Base-by-base conservation (phyloP, 23 red algal species). In the Rhodosorus marinus region DNA sequence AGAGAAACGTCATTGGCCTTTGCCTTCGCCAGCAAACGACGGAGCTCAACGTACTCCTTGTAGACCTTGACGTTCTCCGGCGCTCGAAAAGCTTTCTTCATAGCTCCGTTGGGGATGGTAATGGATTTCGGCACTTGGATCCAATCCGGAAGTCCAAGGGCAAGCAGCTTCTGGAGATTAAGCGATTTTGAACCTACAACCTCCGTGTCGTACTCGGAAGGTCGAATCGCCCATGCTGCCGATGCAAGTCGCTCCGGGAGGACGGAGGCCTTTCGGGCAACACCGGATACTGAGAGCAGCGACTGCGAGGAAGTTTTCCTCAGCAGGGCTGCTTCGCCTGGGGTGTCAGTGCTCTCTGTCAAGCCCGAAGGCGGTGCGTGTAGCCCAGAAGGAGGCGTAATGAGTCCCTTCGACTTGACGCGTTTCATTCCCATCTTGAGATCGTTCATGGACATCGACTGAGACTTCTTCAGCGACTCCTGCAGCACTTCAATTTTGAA, bases 151-250 rank as follows among this genome's bases (percentile, higher is more conserved):
- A 92, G 21, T 1, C 74, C 73, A 24, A 73, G 68, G 15, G 68
- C 55, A 26, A 65, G 66, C 21, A 80, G 11, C 20, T 61, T 56
- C 35, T 72, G 73, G 60, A 79, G 70, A 40, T 80, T 80, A 33
- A 84, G 38, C n/a, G 83, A 81, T 36, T 92, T 92, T 32, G 64
- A 62, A 50, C 83, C 83, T 8, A 79, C 83, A 24, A 75, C 43
- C 26, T 74, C 72, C 14, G 31, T 26, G 29, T 42, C 71, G 48
- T 77, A 80, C 23, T 72, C 72, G 4, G 72, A 79, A 14, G 67
- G 73, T 41, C 72, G 64, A 35, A 92, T 72, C 14, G 79, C 79
- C 79, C 79, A 84, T 5, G 79, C 43, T 1, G 79, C 79, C 31
- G 32, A 42, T 9, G 75, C 52, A 9, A 62, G 40, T 29, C 49